Percentiles rank a stretch among this genome's conserved stretches.
phyloP scores from a whole-genome alignment of 148 eudicot species.

The Dysphania ambrosioides region DNA sequence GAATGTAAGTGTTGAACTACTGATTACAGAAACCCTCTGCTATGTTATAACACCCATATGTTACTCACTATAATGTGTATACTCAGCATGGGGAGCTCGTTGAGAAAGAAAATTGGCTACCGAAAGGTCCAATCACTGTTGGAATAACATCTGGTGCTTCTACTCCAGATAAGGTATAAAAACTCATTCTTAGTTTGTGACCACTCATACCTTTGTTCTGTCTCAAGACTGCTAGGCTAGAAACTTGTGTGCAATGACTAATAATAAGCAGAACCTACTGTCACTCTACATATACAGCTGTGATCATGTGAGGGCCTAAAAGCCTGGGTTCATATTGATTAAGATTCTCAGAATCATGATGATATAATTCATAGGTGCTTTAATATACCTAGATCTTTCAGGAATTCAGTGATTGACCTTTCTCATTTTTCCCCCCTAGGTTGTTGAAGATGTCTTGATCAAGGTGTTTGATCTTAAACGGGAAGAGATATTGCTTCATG shows the following conservation, averaged over 20 bases:
- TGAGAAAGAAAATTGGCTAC: conserved; percentile 85
- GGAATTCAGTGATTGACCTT: not conserved
- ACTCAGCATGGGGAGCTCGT: conserved; percentile 94
- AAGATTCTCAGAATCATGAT: conserved; percentile 2
- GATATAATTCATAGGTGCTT: not conserved
- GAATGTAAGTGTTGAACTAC: conserved; percentile 46
- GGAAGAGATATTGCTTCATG: conserved; percentile 35
- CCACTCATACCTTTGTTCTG: not conserved
- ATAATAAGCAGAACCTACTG: not conserved
- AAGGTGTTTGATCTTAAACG: conserved; percentile 44
- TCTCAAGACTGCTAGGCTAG: conserved; percentile 2
- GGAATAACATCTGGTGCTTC: conserved; percentile 96
- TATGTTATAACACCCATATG: not conserved
- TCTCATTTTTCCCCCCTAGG: conserved; percentile 42
- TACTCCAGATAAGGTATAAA: conserved; percentile 89
- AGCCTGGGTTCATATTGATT: not conserved
- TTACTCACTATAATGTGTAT: conserved; percentile 13
- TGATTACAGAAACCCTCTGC: not conserved
- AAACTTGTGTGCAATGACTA: not conserved
- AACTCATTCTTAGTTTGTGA: not conserved
- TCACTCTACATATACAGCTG: not conserved
- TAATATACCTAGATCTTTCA: no score
- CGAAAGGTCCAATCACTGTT: conserved; percentile 80
- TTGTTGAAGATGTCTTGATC: conserved; percentile 48
- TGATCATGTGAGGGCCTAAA: not conserved